Conservation (phyloP, 1,284 basidiomycete genomes). For the Cryptococcus deneoformans region DNA sequence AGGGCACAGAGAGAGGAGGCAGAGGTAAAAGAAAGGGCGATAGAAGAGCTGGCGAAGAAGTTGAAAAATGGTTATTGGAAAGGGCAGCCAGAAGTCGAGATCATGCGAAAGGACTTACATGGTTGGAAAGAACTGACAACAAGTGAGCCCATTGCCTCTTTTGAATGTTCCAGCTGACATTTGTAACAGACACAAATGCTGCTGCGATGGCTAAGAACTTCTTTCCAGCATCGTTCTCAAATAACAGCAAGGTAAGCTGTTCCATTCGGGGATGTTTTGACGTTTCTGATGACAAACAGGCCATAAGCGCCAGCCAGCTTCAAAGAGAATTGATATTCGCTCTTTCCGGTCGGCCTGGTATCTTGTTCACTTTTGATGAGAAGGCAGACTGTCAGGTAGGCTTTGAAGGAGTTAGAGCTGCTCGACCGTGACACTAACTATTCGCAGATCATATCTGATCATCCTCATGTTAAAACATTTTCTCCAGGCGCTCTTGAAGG, state of each 20-base stretch:
- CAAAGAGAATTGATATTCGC: conserved; percentile 42
- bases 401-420: not conserved
- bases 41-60: conserved; percentile 16
- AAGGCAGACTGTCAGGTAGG: conserved; percentile 27
- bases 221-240: not conserved
- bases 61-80: conserved; percentile 32
- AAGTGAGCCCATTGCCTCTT: conserved; percentile 12
- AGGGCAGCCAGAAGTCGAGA: conserved; percentile 12
- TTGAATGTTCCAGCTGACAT: not conserved
- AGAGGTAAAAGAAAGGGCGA: conserved; percentile 15
- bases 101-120: conserved; percentile 11
- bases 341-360: conserved; percentile 33
- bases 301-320: conserved; percentile 27
- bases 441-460: conserved; percentile 13
- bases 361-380: conserved; percentile 23
- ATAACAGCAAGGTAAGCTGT: not conserved
- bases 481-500: conserved; percentile 62
- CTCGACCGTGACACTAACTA: not conserved
- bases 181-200: not conserved
- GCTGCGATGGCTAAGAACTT: conserved; percentile 5
- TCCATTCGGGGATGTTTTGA: not conserved
- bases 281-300: conserved; percentile 5
- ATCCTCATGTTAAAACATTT: conserved; percentile 53
- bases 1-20: conserved; percentile 6
- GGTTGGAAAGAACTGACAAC: conserved; percentile 35